Evolutionary conservation across 441 rosid species (phyloP).

Genomic region (Mallotus japonicus): DNA sequence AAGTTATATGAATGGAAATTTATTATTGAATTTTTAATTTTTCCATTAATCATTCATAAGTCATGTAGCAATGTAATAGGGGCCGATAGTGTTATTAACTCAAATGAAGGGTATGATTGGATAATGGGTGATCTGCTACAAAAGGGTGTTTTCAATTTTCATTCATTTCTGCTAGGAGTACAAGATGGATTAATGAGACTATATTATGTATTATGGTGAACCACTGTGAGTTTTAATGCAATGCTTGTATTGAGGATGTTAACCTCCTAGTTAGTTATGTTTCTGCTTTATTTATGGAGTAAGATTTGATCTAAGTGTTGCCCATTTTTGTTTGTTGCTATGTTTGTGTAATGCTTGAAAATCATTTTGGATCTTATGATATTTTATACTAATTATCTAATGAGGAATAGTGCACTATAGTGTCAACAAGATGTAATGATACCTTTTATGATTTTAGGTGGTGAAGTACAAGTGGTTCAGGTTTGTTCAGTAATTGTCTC

Average conservation of each 20-base stretch:
- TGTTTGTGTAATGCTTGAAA: constrained; percentile 12
- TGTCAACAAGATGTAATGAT: constrained; percentile 81
- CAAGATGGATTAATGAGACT: neutral
- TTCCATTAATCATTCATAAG: no score
- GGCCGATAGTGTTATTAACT: no score
- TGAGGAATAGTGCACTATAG: constrained; percentile 39
- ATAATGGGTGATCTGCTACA: neutral
- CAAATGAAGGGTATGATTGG: neutral
- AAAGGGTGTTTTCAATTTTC: neutral
- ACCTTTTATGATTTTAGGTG: constrained; percentile 96
- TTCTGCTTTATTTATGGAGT: neutral
- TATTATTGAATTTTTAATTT: no score
- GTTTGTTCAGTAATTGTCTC: constrained; percentile 33
- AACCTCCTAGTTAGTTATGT: neutral
- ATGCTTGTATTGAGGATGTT: neutral
- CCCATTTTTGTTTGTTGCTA: neutral
- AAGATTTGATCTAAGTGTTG: constrained; percentile 5
- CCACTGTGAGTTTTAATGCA: neutral
- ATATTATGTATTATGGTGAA: neutral
- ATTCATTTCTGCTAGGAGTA: neutral
- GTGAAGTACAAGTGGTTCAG: constrained; percentile 98
- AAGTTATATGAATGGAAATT: no score
- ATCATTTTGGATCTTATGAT: neutral
- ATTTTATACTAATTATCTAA: constrained; percentile 6
- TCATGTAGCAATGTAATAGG: no score